Evolutionary conservation across 2,329 filamentous ascomycete genomes (phyloP).

Genomic region (Biscogniauxia sp.): DNA sequence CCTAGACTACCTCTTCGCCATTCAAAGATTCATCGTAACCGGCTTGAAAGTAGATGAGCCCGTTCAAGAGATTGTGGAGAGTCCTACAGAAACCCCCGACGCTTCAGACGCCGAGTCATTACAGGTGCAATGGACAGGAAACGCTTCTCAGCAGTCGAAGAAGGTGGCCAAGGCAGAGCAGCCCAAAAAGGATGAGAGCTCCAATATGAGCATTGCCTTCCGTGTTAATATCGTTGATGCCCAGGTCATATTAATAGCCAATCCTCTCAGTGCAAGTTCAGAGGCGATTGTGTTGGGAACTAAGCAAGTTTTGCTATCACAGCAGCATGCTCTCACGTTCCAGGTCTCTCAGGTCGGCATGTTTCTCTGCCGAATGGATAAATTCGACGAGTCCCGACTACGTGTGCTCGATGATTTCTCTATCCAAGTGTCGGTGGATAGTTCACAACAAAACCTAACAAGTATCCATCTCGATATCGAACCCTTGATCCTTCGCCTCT

Average conservation of each 20-base stretch:
- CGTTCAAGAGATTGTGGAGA: slow-evolving; percentile 48
- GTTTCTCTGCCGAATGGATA: slow-evolving; percentile 98
- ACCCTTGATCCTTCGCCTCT: slow-evolving; percentile 84
- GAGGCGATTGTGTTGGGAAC: slow-evolving; percentile 95
- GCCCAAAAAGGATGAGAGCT: slow-evolving; percentile 28
- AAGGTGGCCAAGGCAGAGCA: slow-evolving; percentile 22
- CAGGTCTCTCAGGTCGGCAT: slow-evolving; percentile 94
- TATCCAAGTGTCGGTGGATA: slow-evolving; percentile 83
- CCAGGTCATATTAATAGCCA: slow-evolving; percentile 93
- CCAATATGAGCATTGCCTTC: slow-evolving; percentile 76
- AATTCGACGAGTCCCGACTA: slow-evolving; percentile 84
- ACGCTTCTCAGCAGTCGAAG: slow-evolving; percentile 31
- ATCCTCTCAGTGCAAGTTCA: slow-evolving; percentile 82
- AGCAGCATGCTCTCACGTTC: slow-evolving; percentile 90
- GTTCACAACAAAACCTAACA: slow-evolving; percentile 58
- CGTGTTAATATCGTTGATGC: slow-evolving; percentile 93
- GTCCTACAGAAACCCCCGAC: slow-evolving; percentile 54
- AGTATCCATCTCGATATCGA: slow-evolving; percentile 87
- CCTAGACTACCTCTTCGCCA: slow-evolving; percentile 88
- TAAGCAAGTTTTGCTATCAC: slow-evolving; percentile 87
- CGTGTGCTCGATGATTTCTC: slow-evolving; percentile 97
- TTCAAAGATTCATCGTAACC: slow-evolving; percentile 77
- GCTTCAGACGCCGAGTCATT: slow-evolving; percentile 60
- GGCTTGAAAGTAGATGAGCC: slow-evolving; percentile 67
- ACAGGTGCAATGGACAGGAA: slow-evolving; percentile 44